Conservation (phyloP, 1,284 basidiomycete species). For the Rhizopogon hawkerae region DNA sequence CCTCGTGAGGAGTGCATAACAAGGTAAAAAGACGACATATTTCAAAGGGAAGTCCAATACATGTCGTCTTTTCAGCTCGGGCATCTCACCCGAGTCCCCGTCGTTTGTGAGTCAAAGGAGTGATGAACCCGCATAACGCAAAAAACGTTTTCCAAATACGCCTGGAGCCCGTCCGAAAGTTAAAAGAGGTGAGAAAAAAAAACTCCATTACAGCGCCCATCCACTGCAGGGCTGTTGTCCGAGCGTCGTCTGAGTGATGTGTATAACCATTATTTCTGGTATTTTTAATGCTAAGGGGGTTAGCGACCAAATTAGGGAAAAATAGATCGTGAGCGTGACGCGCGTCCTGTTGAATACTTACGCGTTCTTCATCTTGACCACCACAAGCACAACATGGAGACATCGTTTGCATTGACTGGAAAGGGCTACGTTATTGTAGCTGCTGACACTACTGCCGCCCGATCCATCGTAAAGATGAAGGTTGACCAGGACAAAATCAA, state of each 20-base stretch:
- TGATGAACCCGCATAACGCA: background rate
- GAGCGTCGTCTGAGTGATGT: no score
- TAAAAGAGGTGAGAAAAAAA: no score
- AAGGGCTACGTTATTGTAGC: slow-evolving; percentile 90
- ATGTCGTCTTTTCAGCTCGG: background rate
- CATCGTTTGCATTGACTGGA: slow-evolving; percentile 70
- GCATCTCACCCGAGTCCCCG: background rate
- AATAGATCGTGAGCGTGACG: slow-evolving; percentile 16
- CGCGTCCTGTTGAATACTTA: slow-evolving; percentile 20
- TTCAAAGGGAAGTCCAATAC: no score
- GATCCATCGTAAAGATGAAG: slow-evolving; percentile 98
- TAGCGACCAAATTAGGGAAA: slow-evolving; percentile 13
- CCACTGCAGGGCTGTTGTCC: no score
- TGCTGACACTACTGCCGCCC: slow-evolving; percentile 81
- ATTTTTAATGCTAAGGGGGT: slow-evolving; percentile 1
- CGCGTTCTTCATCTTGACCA: slow-evolving; percentile 14
- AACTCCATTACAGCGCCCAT: no score
- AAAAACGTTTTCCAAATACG: background rate
- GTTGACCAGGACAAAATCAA: slow-evolving; percentile 97
- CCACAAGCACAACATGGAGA: slow-evolving; percentile 49
- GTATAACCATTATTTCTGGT: background rate
- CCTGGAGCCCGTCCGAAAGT: no score
- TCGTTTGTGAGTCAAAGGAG: no score
- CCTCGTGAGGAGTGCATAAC: background rate
- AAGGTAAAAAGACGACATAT: background rate